phyloP scores from a whole-genome alignment of 1,284 basidiomycete genomes.

The Leccinum cinnamomeum region DNA sequence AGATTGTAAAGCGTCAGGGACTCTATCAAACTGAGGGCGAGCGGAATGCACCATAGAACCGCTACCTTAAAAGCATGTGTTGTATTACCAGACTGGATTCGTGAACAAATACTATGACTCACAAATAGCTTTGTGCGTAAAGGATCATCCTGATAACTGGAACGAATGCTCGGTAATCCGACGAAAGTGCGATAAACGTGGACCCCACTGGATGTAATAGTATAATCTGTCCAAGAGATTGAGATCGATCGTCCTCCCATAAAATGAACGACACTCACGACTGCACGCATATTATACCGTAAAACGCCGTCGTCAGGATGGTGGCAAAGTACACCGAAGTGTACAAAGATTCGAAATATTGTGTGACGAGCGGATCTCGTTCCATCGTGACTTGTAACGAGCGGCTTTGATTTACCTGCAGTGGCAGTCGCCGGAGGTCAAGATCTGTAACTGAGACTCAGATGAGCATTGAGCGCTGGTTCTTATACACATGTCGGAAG shows the following conservation, averaged over 20 bases:
- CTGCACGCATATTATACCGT: conserved; percentile 1
- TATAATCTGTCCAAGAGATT: neutral
- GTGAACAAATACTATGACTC: neutral
- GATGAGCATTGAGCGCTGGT: neutral
- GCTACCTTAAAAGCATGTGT: neutral
- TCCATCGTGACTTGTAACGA: neutral
- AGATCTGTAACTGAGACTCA: neutral
- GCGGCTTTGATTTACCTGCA: neutral
- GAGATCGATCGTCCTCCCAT: neutral
- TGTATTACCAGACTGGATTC: neutral
- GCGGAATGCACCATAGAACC: neutral
- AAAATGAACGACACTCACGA: neutral
- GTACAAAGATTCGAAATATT: neutral
- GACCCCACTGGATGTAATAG: neutral
- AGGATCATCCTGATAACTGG: conserved; percentile 1
- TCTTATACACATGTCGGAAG: neutral
- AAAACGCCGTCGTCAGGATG: neutral
- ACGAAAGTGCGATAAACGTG: neutral
- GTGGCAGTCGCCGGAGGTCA: neutral
- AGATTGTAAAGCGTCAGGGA: neutral
- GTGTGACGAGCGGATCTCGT: too few species aligned
- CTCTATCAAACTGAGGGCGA: neutral
- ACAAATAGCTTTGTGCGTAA: neutral
- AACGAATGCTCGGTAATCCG: neutral
- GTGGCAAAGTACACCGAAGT: neutral